Conservation (phyloP, 2,329 filamentous ascomycete species). For the Diaporthe sp. region DNA sequence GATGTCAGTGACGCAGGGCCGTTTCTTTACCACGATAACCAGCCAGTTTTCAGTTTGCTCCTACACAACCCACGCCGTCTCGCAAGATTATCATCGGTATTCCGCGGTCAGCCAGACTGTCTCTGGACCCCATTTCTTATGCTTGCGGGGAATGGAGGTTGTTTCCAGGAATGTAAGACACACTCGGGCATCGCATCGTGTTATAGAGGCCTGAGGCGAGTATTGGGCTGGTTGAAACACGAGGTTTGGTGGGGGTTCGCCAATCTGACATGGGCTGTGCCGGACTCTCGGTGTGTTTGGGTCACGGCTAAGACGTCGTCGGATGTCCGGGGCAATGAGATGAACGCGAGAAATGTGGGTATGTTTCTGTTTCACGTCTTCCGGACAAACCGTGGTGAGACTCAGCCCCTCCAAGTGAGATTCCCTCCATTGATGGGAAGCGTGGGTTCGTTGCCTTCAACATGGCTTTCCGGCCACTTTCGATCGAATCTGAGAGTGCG, state of each 20-base stretch:
- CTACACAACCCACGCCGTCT: not conserved
- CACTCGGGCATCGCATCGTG: not conserved
- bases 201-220: not conserved
- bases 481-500: not conserved
- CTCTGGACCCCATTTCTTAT: not conserved
- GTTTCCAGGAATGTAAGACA: not conserved
- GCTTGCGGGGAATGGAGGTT: not conserved
- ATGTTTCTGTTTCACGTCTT: slow-evolving; percentile 27
- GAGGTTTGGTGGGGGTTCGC: not conserved
- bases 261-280: not conserved
- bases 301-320: not conserved
- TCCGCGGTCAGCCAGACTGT: too few species aligned
- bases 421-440: not conserved
- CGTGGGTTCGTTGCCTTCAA: not conserved
- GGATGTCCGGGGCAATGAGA: slow-evolving; percentile 21
- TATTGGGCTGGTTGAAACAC: slow-evolving; percentile 12
- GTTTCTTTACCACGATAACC: not conserved
- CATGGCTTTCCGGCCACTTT: not conserved
- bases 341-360: slow-evolving; percentile 25
- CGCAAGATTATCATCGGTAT: too few species aligned
- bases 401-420: not conserved
- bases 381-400: slow-evolving; percentile 14
- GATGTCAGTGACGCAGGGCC: not conserved
- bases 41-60: not conserved
- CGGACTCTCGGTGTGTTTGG: slow-evolving; percentile 9